A percentile compares a stretch with the other conserved stretches of the same genome.
phyloP scores from a whole-genome alignment of 805 yeast genomes.

The Candida caryicola region DNA sequence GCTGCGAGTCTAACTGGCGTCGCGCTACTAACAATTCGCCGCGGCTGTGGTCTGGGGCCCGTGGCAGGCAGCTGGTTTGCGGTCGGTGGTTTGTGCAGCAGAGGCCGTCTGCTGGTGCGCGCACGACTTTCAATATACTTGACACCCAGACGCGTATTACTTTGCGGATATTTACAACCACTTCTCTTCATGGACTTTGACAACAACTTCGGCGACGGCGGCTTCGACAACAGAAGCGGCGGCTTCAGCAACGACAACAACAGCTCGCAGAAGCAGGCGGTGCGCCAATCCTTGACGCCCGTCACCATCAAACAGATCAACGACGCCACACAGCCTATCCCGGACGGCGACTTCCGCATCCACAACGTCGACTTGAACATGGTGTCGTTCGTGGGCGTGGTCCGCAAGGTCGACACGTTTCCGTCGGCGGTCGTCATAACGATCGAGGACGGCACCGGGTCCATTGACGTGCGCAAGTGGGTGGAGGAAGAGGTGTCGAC shows the following conservation, averaged over 20 bases:
- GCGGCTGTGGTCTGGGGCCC: too few relatives aligned
- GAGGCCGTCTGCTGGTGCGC: too few relatives aligned
- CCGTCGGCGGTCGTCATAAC: slow-evolving; percentile 55
- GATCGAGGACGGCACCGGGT: slow-evolving; percentile 76
- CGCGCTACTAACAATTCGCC: too few relatives aligned
- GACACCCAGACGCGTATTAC: background rate
- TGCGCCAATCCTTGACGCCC: slow-evolving; percentile 42
- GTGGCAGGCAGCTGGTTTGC: too few relatives aligned
- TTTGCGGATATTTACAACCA: background rate
- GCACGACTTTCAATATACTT: background rate
- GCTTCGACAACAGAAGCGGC: slow-evolving; percentile 20
- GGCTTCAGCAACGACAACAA: slow-evolving; percentile 17
- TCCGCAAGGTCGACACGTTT: slow-evolving; percentile 61
- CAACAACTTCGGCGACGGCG: slow-evolving; percentile 22
- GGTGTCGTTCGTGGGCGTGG: slow-evolving; percentile 65
- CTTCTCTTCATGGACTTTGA: too few relatives aligned
- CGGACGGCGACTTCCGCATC: slow-evolving; percentile 64
- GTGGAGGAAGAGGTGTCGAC: slow-evolving; percentile 30
- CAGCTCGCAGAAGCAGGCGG: slow-evolving; percentile 21
- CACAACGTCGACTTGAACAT: slow-evolving; percentile 60
- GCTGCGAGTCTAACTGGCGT: too few relatives aligned
- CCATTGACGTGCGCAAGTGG: slow-evolving; percentile 63
- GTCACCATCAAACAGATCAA: slow-evolving; percentile 72
- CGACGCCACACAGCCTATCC: slow-evolving; percentile 58
- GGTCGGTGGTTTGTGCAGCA: too few relatives aligned